Percentiles rank a stretch among this genome's conserved stretches.
These are phyloP conservation scores for Lagenaria siceraria DNA, from an alignment of 306 rosid genomes.

Conservation along the genomic window DNA sequence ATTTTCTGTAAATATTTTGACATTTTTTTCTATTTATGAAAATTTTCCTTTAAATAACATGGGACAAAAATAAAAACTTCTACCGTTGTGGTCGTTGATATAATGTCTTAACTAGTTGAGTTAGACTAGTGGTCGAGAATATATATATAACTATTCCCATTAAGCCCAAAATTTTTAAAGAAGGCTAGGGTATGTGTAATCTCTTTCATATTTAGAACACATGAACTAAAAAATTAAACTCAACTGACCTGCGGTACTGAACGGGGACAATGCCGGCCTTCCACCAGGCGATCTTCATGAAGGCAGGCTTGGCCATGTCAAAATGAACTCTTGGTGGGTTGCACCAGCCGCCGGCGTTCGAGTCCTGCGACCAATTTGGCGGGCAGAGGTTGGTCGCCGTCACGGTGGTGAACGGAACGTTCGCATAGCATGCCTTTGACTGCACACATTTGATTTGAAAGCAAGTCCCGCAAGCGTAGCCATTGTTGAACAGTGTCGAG, in stretches of 20 bases:
- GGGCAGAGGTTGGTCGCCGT: slow-evolving; percentile 92
- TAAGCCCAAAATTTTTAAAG: no score
- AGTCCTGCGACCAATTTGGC: slow-evolving; percentile 62
- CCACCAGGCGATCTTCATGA: slow-evolving; percentile 79
- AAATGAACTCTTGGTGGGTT: slow-evolving; percentile 80
- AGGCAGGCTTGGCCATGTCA: slow-evolving; percentile 86
- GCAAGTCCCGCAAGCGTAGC: slow-evolving; percentile 76
- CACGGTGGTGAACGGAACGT: slow-evolving; percentile 41
- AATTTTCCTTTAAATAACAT: no score
- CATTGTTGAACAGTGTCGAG: slow-evolving; percentile 67
- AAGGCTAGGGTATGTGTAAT: background rate
- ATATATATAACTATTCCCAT: no score
- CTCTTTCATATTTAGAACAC: no score
- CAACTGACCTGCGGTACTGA: slow-evolving; percentile 51
- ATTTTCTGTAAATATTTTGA: no score
- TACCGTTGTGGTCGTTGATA: no score
- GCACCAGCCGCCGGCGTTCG: slow-evolving; percentile 86
- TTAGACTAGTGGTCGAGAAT: no score
- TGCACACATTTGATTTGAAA: slow-evolving; percentile 60
- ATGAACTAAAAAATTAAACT: no score
- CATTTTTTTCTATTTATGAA: no score
- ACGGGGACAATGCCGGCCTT: slow-evolving; percentile 74
- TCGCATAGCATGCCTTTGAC: slow-evolving; percentile 30
- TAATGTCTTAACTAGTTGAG: no score
- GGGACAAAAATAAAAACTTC: no score